Base-by-base conservation (phyloP, 495 filamentous ascomycete genomes). In the Halenospora varia region DNA sequence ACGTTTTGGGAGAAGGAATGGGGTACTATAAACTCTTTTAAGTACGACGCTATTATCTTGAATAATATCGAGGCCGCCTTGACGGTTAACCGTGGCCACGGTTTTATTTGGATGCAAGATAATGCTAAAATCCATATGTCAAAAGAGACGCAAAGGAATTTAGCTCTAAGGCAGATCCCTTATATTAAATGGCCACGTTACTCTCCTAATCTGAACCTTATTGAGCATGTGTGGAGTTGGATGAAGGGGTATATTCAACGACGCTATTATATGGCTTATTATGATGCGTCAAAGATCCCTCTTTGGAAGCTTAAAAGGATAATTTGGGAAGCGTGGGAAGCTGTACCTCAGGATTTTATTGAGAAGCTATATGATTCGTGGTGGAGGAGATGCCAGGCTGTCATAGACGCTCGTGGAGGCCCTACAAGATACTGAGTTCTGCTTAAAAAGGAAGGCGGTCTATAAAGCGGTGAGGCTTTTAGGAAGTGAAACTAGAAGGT, bases 1-100 rank as follows among this genome's bases (percentile, higher is more conserved):
- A 51, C 63, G 17, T 69, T 72, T 35, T 70, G 59, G 61, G 64
- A 70, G 29, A 72, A 72, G 45, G 62, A 67, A n/a, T 72, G 59
- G 66, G 64, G 61, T 1, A 56, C 8, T 35, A 68, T 72, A 1
- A 59, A 55, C 19, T 51, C 25, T 0, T 4, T 55, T 10, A 56
- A 41, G 4, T 69, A 69, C 51, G 18, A 45, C 10, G 42, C 29
- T 10, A 35, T 55, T 46, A 67, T 60, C 40, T 25, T 69, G 10
- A 59, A 55, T 22, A 25, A 61, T 11, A 62, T 68, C n/a, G 4
- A 67, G 6, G 51, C 53, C 15, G 66, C 46, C 49, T 24, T 62
- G 1, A 18, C 18, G 8, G 51, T 1, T 20, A 48, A 53, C 40
- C 11, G 1, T 3, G 23, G 48, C n/a, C 42, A 53, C 18, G 19